Base-by-base conservation (phyloP, 345 rosid genomes). In the Trapa incisa region DNA sequence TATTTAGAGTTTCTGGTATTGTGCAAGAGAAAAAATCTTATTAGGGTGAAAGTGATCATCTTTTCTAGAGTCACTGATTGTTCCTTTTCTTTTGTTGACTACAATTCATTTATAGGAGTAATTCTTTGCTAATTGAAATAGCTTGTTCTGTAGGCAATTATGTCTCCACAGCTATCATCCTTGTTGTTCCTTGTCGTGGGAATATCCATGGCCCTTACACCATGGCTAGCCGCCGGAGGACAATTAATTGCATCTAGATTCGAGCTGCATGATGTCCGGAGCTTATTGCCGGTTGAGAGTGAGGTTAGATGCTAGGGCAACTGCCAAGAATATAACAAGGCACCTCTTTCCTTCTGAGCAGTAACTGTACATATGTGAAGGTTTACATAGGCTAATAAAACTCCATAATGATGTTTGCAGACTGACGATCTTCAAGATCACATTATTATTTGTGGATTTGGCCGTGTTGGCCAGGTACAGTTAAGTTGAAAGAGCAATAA, bases 221-320 rank as follows among this genome's bases (percentile, higher is more conserved):
- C 98, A 42, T 93, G 92, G 94, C 80, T 93, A 67, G 98, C 98
- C 73, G 97, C 98, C 82, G 98, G 97, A 66, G 97, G 98, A 70
- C 98, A 93, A 76, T 76, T 93, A 73, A 80, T 93, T 75, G 98
- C 98, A 67, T 90, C 98, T 65, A 90, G 96, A 32, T 93, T 90
- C 84, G 98, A 93, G 81, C 85, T 79, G 81, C 97, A 88, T 62
- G 98, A 93, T 75, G 98, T 93, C 75, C 77, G 98, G 68, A 93
- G 98, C 78, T 80, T 93, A 65, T 74, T 89, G 74, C 98, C 98
- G 2, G 98, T 74, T 76, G 98, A 93, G 79, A 93, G 92, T 77
- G 98, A 93, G 98, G 98, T 89, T 73, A 81, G 70, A 71, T 71
- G 67, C 64, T 52, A 16, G 39, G 56, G 38, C n/a, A 45, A 43